These are phyloP conservation scores for Penicillium malachiteum DNA, from an alignment of 495 filamentous ascomycete species.

Conservation along the genomic window DNA sequence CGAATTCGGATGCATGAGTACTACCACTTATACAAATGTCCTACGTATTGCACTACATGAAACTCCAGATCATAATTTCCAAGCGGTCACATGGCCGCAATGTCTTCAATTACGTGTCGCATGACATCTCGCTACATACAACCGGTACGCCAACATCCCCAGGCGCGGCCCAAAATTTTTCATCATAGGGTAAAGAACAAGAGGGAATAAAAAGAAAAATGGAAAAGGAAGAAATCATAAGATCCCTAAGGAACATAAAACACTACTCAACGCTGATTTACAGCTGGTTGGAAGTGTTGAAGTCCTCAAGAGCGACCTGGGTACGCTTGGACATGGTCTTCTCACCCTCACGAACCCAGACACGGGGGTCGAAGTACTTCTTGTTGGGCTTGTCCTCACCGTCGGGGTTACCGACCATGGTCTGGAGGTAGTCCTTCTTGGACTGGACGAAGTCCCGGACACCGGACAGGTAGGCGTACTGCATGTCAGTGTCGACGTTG, in stretches of 20 bases:
- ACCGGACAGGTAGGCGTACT: conserved; percentile 77
- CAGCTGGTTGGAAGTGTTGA: conserved; percentile 83
- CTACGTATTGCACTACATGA: too few species aligned
- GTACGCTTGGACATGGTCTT: conserved; percentile 91
- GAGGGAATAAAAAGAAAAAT: conserved; percentile 3
- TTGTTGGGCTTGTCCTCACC: conserved; percentile 98
- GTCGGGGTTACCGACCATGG: conserved; percentile 90
- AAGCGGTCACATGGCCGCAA: neutral
- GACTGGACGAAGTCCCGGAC: conserved; percentile 89
- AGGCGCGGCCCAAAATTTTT: conserved; percentile 22
- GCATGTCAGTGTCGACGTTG: conserved; percentile 74
- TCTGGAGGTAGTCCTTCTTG: conserved; percentile 92
- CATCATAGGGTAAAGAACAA: conserved; percentile 16
- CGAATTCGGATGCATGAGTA: too few species aligned
- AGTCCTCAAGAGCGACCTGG: conserved; percentile 78
- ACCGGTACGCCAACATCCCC: conserved; percentile 27
- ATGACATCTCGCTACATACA: conserved; percentile 33
- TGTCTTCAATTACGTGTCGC: conserved; percentile 29
- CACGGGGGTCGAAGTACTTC: conserved; percentile 88
- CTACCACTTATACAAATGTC: too few species aligned
- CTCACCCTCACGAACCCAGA: conserved; percentile 87
- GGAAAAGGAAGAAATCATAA: conserved; percentile 3
- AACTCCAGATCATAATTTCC: too few species aligned
- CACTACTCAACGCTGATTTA: conserved; percentile 49
- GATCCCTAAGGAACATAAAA: conserved; percentile 1